These are phyloP conservation scores for Choanephora cucurbitarum DNA, from an alignment of 371 early-diverging fungal genomes.

Conservation along the genomic window DNA sequence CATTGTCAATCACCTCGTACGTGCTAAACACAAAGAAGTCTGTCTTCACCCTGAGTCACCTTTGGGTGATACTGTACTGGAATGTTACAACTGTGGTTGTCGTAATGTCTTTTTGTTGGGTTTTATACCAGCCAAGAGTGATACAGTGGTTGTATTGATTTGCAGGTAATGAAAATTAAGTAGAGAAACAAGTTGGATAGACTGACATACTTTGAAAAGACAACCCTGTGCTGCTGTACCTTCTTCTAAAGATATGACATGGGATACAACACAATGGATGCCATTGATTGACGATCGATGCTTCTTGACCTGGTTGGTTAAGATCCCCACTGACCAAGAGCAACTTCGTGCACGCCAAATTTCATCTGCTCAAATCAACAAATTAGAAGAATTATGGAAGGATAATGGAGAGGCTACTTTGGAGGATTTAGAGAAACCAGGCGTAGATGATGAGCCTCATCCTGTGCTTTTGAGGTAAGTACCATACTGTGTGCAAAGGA, in stretches of 20 bases:
- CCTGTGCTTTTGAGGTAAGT: slow-evolving; percentile 74
- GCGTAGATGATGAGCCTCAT: slow-evolving; percentile 84
- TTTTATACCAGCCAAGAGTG: slow-evolving; percentile 97
- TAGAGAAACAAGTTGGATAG: not conserved
- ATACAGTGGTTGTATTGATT: slow-evolving; percentile 95
- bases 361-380: slow-evolving; percentile 80
- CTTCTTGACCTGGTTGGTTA: slow-evolving; percentile 94
- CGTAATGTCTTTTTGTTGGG: slow-evolving; percentile 96
- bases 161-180: slow-evolving; percentile 72
- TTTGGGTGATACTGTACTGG: slow-evolving; percentile 91
- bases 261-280: slow-evolving; percentile 97
- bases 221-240: slow-evolving; percentile 93
- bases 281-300: slow-evolving; percentile 94
- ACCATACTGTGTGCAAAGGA: not conserved
- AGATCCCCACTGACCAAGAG: slow-evolving; percentile 87
- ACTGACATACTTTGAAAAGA: slow-evolving; percentile 32
- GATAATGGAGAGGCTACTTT: slow-evolving; percentile 75
- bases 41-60: slow-evolving; percentile 88
- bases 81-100: slow-evolving; percentile 97
- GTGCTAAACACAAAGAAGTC: slow-evolving; percentile 94
- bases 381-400: slow-evolving; percentile 93
- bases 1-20: slow-evolving; percentile 94
- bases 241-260: slow-evolving; percentile 89
- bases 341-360: slow-evolving; percentile 85
- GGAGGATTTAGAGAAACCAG: slow-evolving; percentile 85